These are phyloP conservation scores for Aureobasidium sp. DNA, from an alignment of 2,329 filamentous ascomycete species.

Conservation along the genomic window DNA sequence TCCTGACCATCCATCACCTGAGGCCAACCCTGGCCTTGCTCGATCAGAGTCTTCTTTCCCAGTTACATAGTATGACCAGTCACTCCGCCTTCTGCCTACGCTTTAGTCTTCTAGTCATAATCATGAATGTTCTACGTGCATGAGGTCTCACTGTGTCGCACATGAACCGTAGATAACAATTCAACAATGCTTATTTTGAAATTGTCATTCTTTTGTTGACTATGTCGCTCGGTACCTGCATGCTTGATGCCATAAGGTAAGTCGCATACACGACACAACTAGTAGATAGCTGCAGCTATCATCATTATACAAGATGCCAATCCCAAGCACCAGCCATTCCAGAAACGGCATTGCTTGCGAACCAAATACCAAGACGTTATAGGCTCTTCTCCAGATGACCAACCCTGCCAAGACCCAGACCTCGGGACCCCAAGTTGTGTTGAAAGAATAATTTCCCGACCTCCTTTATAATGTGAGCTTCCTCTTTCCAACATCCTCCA, in stretches of 20 bases:
- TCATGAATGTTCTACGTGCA: too few relatives aligned
- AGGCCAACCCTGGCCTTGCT: not conserved
- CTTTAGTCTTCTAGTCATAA: not conserved
- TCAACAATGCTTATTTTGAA: not conserved
- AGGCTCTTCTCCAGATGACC: not conserved
- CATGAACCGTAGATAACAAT: not conserved
- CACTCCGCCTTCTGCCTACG: not conserved
- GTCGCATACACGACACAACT: not conserved
- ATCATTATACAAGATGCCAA: not conserved
- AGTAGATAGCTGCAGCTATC: too few relatives aligned
- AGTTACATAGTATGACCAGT: not conserved
- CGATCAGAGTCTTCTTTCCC: not conserved
- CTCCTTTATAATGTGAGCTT: slow-evolving; percentile 8
- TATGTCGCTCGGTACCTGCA: not conserved
- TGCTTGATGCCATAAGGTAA: not conserved
- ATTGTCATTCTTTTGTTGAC: not conserved
- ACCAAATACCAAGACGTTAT: not conserved
- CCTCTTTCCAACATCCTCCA: not conserved
- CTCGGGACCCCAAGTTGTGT: not conserved
- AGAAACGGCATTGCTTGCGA: slow-evolving; percentile 1
- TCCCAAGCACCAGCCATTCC: not conserved
- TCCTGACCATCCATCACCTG: not conserved
- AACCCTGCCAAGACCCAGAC: not conserved
- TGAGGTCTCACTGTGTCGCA: not conserved
- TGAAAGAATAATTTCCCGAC: slow-evolving; percentile 13